A percentile compares a stretch with the other conserved stretches of the same genome.
These are phyloP conservation scores for Sechiopsis laciniata DNA, from an alignment of 306 rosid genomes.

Conservation along the genomic window DNA sequence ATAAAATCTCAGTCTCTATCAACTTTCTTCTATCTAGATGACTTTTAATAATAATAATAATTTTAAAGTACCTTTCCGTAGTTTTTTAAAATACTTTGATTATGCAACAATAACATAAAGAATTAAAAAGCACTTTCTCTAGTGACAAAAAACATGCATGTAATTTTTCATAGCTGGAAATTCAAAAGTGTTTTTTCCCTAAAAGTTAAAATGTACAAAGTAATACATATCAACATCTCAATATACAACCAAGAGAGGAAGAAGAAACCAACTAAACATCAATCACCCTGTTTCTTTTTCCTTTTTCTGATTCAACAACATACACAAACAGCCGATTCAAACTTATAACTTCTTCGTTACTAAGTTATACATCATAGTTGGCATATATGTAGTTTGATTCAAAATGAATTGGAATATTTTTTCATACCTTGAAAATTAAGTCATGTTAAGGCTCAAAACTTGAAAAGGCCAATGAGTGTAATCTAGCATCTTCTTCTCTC, in stretches of 20 bases:
- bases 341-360: too few relatives aligned
- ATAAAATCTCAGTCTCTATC: too few relatives aligned
- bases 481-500: constrained; percentile 47
- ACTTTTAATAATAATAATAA: too few relatives aligned
- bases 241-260: constrained; percentile 17
- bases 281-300: constrained; percentile 18
- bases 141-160: background rate
- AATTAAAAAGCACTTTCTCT: too few relatives aligned
- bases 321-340: too few relatives aligned
- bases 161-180: constrained; percentile 1
- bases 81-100: too few relatives aligned
- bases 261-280: constrained; percentile 34
- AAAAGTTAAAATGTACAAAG: constrained; percentile 27
- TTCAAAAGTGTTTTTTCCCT: constrained; percentile 28
- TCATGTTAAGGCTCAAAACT: constrained; percentile 56
- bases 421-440: constrained; percentile 26
- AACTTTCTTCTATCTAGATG: too few relatives aligned
- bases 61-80: too few relatives aligned
- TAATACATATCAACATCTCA: constrained; percentile 39
- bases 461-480: constrained; percentile 61
- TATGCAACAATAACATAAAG: too few relatives aligned
- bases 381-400: constrained; percentile 26
- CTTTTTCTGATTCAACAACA: too few relatives aligned
- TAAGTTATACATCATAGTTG: too few relatives aligned
- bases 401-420: background rate